Percentiles rank a stretch among this genome's conserved stretches.
Conservation (phyloP, 352 stramenopile species). For the Globisporangium mamillatum region DNA sequence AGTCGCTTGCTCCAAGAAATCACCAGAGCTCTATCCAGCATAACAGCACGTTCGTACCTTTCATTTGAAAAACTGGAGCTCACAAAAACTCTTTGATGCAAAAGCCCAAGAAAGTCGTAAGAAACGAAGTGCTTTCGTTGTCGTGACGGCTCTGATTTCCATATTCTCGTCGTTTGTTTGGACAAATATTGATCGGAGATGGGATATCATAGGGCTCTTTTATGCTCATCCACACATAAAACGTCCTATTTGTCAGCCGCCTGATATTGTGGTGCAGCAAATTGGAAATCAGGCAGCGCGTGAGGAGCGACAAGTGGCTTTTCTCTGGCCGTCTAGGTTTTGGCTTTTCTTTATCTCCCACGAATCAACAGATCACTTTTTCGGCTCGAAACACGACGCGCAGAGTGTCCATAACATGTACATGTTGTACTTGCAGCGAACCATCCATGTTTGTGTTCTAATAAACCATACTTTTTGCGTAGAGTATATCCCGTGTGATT, state of each 20-base stretch:
- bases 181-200: slow-evolving; percentile 8
- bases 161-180: neutral
- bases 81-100: neutral
- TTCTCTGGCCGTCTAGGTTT: neutral
- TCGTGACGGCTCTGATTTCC: neutral
- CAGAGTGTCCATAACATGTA: neutral
- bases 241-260: slow-evolving; percentile 2
- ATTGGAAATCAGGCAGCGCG: slow-evolving; percentile 2
- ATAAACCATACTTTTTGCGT: too few species aligned
- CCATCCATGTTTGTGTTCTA: too few species aligned
- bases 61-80: neutral
- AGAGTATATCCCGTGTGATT: too few species aligned
- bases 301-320: neutral
- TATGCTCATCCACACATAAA: neutral
- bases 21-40: neutral
- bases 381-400: neutral
- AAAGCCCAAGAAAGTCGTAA: neutral
- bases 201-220: slow-evolving; percentile 5
- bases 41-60: too few species aligned
- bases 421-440: too few species aligned
- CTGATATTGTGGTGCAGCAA: slow-evolving; percentile 10
- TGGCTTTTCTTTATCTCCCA: neutral
- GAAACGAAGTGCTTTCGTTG: neutral
- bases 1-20: neutral
- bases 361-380: slow-evolving; percentile 2